Base-by-base conservation (phyloP, 306 rosid species). In the Cucurbita maxima region DNA sequence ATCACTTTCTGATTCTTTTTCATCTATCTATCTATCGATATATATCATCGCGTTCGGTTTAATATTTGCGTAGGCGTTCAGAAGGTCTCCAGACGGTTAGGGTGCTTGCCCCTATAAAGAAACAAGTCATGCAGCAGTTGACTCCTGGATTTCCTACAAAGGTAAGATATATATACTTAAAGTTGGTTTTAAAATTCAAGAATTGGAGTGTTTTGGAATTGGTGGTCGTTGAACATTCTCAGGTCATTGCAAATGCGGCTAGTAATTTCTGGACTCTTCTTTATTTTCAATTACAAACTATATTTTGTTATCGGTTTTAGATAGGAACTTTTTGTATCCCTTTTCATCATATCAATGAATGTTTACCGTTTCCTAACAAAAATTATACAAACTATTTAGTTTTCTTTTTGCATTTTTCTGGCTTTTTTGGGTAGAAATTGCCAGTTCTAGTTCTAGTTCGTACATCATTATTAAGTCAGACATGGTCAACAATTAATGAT, bases 101-200 rank as follows among this genome's bases (percentile, higher is more conserved):
- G 82, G 97, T 86, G 64, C 97, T 89, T 80, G 90, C 96, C 75
- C 99, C 99, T n/a, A 87, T 91, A 41, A 86, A 90, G 55, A 91
- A 86, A 83, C 81, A 82, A 43, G 97, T 79, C 78, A 82, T 89
- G 97, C 84, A 82, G 76, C 84, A 84, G 76, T 63, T 80, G 87
- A 82, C 95, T 83, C 60, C 80, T 16, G 97, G 99, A 74, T 94
- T 91, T 76, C 99, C 99, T 75, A 94, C 99, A 54, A 89, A 84
- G 97, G 99, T 94, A 83, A 25, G 58, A 70, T 41, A 13, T 68
- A 20, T 20, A 14, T 19, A 48, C 56, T 47, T 19, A n/a, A 18
- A 40, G 66, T 64, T 38, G 47, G 54, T 36, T 37, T 52, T 3
- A 48, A 40, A 40, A 5, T 63, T n/a, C 8, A 63, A 40, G 50